Conservation (phyloP, 225 moss, liverwort and hornwort species). For the Marchantia polymorpha region DNA sequence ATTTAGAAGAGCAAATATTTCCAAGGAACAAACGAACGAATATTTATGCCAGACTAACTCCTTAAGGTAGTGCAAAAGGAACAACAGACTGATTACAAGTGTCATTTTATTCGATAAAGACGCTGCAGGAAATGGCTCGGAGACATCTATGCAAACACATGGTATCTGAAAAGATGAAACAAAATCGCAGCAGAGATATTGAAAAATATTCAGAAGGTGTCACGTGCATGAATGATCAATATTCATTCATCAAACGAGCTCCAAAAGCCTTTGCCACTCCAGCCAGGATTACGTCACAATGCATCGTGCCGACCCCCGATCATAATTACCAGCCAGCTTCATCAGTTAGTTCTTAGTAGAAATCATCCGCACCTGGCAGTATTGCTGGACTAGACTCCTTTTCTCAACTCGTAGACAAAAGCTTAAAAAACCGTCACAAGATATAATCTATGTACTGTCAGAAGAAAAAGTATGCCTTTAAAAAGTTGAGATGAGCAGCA, state of each 20-base stretch:
- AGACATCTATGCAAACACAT: not conserved
- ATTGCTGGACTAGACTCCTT: not conserved
- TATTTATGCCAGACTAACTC: too few relatives aligned
- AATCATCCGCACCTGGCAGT: too few relatives aligned
- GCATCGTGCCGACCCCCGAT: conserved; percentile 40
- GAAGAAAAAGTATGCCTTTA: not conserved
- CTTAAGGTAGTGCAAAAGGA: not conserved
- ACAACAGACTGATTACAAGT: not conserved
- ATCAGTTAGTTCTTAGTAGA: not conserved
- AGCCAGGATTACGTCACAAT: conserved; percentile 40
- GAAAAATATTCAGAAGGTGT: not conserved
- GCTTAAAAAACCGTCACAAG: not conserved
- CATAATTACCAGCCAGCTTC: conserved; percentile 32
- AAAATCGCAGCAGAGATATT: too few relatives aligned
- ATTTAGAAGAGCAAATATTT: too few relatives aligned
- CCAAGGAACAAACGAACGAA: too few relatives aligned
- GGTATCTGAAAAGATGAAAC: not conserved
- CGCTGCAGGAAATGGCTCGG: not conserved
- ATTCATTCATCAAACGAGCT: conserved; percentile 30
- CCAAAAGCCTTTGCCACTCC: conserved; percentile 47
- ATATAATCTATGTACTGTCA: not conserved
- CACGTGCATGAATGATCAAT: not conserved
- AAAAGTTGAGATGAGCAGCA: too few relatives aligned
- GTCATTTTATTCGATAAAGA: not conserved
- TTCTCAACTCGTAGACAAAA: not conserved